These are phyloP conservation scores for Gliomastix tumulicola DNA, from an alignment of 2,329 filamentous ascomycete genomes.

Conservation along the genomic window DNA sequence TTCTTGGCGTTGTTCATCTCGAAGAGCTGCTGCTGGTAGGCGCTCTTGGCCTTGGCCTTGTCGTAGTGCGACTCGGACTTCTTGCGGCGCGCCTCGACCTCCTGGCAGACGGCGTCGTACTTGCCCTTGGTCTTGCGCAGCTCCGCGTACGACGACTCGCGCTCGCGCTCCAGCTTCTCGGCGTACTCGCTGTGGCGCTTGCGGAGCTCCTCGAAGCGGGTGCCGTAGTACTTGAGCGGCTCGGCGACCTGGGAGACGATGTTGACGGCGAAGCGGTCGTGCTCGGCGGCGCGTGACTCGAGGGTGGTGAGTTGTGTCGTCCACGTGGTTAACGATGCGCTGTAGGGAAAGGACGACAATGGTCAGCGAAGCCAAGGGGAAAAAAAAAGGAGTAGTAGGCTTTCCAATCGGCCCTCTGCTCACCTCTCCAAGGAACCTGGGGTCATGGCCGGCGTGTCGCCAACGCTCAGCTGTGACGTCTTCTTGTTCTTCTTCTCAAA, in stretches of 20 bases:
- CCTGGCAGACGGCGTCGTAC: conserved; percentile 89
- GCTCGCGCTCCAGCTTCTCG: conserved; percentile 80
- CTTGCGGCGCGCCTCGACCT: conserved; percentile 89
- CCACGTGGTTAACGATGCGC: conserved; percentile 95
- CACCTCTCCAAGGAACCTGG: conserved; percentile 90
- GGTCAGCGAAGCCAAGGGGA: conserved; percentile 10
- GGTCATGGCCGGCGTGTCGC: conserved; percentile 86
- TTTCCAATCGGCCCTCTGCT: too few species aligned
- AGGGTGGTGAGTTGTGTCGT: conserved; percentile 86
- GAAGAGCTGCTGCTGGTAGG: conserved; percentile 84
- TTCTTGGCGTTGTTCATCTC: conserved; percentile 99
- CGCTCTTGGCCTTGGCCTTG: conserved; percentile 82
- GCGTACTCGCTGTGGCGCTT: conserved; percentile 89
- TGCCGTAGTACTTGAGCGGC: conserved; percentile 68
- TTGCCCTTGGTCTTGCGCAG: conserved; percentile 86
- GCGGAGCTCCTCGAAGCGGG: conserved; percentile 82
- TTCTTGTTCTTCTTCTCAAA: conserved; percentile 95
- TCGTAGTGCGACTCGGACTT: conserved; percentile 94
- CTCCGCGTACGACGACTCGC: conserved; percentile 76
- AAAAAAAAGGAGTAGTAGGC: too few species aligned
- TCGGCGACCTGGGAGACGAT: conserved; percentile 78
- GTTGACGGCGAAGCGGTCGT: conserved; percentile 76
- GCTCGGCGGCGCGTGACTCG: conserved; percentile 80
- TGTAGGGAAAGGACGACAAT: conserved; percentile 18
- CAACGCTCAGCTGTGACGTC: conserved; percentile 80